Conservation (phyloP, 257 asterid species). For the Apocynum venetum region DNA sequence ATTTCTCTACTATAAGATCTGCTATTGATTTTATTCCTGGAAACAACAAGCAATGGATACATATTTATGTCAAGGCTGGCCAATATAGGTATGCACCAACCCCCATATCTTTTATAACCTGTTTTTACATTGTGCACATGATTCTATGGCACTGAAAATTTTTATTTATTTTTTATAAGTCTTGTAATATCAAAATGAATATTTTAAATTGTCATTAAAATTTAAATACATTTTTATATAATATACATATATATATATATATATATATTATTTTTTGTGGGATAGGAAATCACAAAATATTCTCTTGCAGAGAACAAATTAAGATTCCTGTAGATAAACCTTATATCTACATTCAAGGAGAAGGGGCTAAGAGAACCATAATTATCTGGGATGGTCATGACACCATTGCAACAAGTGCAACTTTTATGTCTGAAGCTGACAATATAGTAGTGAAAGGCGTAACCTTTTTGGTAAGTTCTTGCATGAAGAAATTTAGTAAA, state of each 20-base stretch:
- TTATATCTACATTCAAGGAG: slow-evolving; percentile 50
- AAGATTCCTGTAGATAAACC: slow-evolving; percentile 45
- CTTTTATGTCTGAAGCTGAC: slow-evolving; percentile 52
- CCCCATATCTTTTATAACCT: no score
- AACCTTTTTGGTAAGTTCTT: slow-evolving; percentile 41
- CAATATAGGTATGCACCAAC: not conserved
- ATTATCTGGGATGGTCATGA: slow-evolving; percentile 39
- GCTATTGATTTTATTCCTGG: slow-evolving; percentile 50
- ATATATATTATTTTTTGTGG: no score
- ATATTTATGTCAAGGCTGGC: slow-evolving; percentile 41
- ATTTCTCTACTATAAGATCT: slow-evolving; percentile 41
- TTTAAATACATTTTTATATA: no score
- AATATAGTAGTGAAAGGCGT: slow-evolving; percentile 42
- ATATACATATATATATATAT: no score
- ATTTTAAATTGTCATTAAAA: no score
- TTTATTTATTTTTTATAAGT: no score
- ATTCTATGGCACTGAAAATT: no score
- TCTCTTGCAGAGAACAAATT: slow-evolving; percentile 50
- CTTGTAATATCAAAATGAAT: no score
- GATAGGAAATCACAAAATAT: not conserved
- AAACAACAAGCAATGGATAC: slow-evolving; percentile 38
- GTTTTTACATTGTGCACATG: no score
- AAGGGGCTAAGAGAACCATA: slow-evolving; percentile 23
- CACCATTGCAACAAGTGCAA: slow-evolving; percentile 36
- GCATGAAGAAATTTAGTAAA: no score